Evolutionary conservation across 2,329 filamentous ascomycete species (phyloP).

Genomic region (Epichloe baconii): DNA sequence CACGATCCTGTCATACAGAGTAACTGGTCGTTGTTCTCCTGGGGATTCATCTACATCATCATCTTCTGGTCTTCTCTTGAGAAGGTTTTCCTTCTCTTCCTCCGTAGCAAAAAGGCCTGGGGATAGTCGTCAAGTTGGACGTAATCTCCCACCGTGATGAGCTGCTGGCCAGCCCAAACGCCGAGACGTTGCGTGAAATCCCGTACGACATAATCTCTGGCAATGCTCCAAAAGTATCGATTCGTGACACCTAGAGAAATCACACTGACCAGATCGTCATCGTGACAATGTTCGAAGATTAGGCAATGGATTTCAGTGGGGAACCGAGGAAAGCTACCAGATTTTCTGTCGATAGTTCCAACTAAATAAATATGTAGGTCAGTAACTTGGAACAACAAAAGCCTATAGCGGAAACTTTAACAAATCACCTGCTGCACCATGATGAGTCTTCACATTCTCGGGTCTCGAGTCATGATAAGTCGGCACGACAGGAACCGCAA

Average conservation of each 20-base stretch:
- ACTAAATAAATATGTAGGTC: not conserved
- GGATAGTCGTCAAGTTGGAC: not conserved
- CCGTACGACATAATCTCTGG: not conserved
- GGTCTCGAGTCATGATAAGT: not conserved
- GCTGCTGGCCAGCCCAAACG: not conserved
- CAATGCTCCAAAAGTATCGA: slow-evolving; percentile 1
- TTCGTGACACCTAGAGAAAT: not conserved
- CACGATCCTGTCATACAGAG: too few relatives aligned
- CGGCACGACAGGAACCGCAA: not conserved
- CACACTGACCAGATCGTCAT: not conserved
- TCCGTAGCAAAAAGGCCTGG: not conserved
- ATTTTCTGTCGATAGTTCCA: not conserved
- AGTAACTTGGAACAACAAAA: not conserved
- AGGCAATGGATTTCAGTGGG: not conserved
- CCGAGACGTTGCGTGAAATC: not conserved
- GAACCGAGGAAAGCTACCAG: not conserved
- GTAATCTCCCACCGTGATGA: not conserved
- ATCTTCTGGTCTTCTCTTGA: not conserved
- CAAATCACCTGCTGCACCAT: too few relatives aligned
- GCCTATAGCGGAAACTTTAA: too few relatives aligned
- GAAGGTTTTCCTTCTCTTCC: not conserved
- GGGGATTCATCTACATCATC: too few relatives aligned
- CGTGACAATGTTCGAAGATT: not conserved
- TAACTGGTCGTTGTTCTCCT: too few relatives aligned
- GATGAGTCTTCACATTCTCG: too few relatives aligned